Conservation (phyloP, 2,329 filamentous ascomycete species). For the Chaetoscypha palmicola region DNA sequence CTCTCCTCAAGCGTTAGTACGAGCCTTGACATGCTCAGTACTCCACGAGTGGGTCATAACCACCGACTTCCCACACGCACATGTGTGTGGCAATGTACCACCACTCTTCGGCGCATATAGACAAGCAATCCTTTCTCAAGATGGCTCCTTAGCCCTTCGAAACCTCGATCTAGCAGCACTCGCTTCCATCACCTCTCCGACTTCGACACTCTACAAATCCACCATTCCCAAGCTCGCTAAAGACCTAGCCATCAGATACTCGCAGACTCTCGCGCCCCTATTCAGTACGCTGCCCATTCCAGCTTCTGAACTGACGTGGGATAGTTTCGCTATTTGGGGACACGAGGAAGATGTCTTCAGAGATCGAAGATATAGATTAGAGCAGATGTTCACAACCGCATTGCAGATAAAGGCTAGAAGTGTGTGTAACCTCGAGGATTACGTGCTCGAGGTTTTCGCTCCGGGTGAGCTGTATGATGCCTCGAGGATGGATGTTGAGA, state of each 20-base stretch:
- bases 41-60: background rate
- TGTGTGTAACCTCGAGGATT: background rate
- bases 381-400: background rate
- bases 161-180: background rate
- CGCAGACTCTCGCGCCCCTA: background rate
- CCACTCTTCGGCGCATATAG: background rate
- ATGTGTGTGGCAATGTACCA: background rate
- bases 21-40: background rate
- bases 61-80: background rate
- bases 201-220: background rate
- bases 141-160: background rate
- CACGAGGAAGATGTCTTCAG: background rate
- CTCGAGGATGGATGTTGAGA: background rate
- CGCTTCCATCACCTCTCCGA: background rate
- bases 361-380: background rate
- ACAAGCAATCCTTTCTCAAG: background rate
- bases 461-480: background rate
- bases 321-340: background rate
- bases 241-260: background rate
- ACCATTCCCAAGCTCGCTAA: background rate
- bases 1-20: background rate
- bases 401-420: background rate
- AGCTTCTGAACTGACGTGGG: background rate
- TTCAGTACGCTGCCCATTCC: background rate
- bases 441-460: background rate